phyloP scores from a whole-genome alignment of 495 filamentous ascomycete species.

The Talaromyces adpressus region DNA sequence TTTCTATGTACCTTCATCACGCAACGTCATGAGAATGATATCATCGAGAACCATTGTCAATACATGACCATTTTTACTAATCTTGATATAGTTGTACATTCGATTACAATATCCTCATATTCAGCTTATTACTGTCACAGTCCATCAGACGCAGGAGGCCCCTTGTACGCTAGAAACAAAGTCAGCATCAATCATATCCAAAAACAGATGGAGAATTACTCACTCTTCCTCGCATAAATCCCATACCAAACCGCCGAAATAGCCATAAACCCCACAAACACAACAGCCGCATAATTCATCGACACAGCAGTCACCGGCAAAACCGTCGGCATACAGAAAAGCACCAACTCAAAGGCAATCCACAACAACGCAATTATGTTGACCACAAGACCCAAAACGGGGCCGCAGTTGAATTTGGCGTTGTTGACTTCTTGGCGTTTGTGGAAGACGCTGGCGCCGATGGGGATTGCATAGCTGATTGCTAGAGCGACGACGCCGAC shows the following conservation, averaged over 20 bases:
- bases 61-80: not conserved
- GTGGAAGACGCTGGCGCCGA: slow-evolving; percentile 46
- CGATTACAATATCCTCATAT: not conserved
- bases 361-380: slow-evolving; percentile 53
- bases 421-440: slow-evolving; percentile 42
- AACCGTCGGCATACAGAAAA: slow-evolving; percentile 47
- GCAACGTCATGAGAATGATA: too few relatives aligned
- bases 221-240: slow-evolving; percentile 39
- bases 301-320: slow-evolving; percentile 37
- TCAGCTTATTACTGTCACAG: not conserved
- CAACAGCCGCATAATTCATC: slow-evolving; percentile 59
- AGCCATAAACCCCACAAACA: slow-evolving; percentile 50
- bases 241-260: slow-evolving; percentile 37
- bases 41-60: too few relatives aligned
- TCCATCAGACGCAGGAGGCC: slow-evolving; percentile 38
- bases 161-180: slow-evolving; percentile 31
- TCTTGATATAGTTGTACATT: not conserved
- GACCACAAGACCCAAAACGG: slow-evolving; percentile 44
- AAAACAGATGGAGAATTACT: slow-evolving; percentile 13
- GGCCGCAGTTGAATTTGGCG: slow-evolving; percentile 49
- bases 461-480: slow-evolving; percentile 51
- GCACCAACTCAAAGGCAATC: slow-evolving; percentile 53
- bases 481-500: slow-evolving; percentile 56
- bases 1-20: too few relatives aligned
- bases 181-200: not conserved